A percentile compares a stretch with the other conserved stretches of the same genome.
Conservation (phyloP, 2,329 filamentous ascomycete species). For the Colletotrichum sp. region DNA sequence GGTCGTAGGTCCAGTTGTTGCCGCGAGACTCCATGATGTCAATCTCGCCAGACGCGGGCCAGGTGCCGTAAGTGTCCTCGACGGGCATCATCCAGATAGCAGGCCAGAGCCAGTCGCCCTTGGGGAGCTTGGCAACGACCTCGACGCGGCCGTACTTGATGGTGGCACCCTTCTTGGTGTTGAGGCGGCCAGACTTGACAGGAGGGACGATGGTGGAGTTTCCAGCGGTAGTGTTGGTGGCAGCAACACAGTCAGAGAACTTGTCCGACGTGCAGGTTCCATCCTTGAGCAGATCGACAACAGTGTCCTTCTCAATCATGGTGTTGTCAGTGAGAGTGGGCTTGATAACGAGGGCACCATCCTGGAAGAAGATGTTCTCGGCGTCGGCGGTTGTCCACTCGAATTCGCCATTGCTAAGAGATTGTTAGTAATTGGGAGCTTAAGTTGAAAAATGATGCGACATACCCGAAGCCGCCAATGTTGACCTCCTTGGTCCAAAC, state of each 20-base stretch:
- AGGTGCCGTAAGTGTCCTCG: slow-evolving; percentile 72
- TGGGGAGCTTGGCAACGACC: slow-evolving; percentile 76
- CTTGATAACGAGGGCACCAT: slow-evolving; percentile 74
- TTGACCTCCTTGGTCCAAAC: slow-evolving; percentile 79
- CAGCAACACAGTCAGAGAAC: slow-evolving; percentile 64
- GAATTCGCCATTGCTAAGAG: slow-evolving; percentile 76
- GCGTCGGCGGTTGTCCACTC: slow-evolving; percentile 73
- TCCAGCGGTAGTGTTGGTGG: slow-evolving; percentile 72
- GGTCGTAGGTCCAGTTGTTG: slow-evolving; percentile 77
- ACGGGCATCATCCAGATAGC: slow-evolving; percentile 91
- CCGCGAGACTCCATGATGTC: slow-evolving; percentile 82
- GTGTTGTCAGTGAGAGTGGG: slow-evolving; percentile 75
- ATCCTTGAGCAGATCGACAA: slow-evolving; percentile 69
- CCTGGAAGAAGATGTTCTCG: slow-evolving; percentile 75
- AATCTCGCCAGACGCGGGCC: slow-evolving; percentile 83
- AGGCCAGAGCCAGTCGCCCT: slow-evolving; percentile 88
- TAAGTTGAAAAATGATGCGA: slow-evolving; percentile 12
- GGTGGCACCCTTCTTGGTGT: slow-evolving; percentile 69
- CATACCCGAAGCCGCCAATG: slow-evolving; percentile 77
- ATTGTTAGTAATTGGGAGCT: not conserved
- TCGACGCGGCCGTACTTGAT: slow-evolving; percentile 86
- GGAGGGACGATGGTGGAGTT: slow-evolving; percentile 80
- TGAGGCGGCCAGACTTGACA: slow-evolving; percentile 77
- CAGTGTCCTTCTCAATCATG: slow-evolving; percentile 67
- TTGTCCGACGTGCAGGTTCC: slow-evolving; percentile 69